Base-by-base conservation (phyloP, 1,284 basidiomycete genomes). In the Puccinia triticina region DNA sequence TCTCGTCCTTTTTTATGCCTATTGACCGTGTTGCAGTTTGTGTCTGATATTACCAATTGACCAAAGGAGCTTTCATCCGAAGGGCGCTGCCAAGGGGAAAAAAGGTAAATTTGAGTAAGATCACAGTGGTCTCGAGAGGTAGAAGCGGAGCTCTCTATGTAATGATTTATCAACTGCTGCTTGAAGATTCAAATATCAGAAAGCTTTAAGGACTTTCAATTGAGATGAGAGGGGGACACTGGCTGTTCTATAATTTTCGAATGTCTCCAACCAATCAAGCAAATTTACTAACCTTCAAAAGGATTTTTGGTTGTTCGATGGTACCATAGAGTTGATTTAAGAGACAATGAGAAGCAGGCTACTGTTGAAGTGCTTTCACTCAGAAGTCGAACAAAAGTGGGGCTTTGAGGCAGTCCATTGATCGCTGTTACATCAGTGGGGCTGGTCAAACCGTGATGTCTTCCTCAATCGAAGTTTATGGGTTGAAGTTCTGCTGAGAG, bases 351-450 rank as follows among this genome's bases (percentile, higher is more conserved):
- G 40, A 29, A 14, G 43, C 23, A 43, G 29, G 21, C 40, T 40
- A 48, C 23, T 69, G 64, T 18, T 40, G 16, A 5, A 43, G 64
- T 0, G n/a, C 21, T 59, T 59, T 32, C 57, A 32, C 29, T 26
- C 23, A 69, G 43, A 2, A 26, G 14, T 46, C 43, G 18, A 48
- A 69, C 23, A 69, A 69, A 69, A 66, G 64, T 37, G 64, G 66
- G 66, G 66, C 66, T n/a, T 37, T 43, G 43, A n/a, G 40, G 32
- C 64, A 29, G n/a, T 26, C 5, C 66, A 46, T 48, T 69, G 66
- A 48, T 69, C 48, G n/a, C 18, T 37, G 40, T 37, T 69, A n/a
- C 66, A 48, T 69, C 66, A 69, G 66, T 69, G 66, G 66, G 66
- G 66, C 66, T 46, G 66, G 66, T n/a, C 21, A 11, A 69, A 37